Evolutionary conservation across 2,329 filamentous ascomycete genomes (phyloP).

Genomic region (Cercospora zeae-maydis): DNA sequence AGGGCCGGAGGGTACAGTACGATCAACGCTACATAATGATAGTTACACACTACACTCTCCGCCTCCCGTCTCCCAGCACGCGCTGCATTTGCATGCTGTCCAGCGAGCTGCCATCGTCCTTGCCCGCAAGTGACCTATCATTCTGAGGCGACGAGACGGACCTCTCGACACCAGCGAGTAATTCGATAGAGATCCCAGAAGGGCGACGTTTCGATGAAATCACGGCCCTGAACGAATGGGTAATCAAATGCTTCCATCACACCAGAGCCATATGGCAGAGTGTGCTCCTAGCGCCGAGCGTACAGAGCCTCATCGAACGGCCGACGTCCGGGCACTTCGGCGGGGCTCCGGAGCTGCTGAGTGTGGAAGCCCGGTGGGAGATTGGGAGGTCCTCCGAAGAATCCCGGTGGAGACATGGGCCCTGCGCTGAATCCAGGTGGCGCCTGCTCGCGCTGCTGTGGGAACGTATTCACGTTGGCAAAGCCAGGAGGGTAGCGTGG

Average conservation of each 20-base stretch:
- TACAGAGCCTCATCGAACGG: conserved; percentile 4
- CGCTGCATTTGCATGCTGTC: background rate
- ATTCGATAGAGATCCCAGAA: background rate
- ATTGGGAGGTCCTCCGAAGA: conserved; percentile 8
- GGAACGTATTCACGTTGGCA: conserved; percentile 33
- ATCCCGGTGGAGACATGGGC: conserved; percentile 10
- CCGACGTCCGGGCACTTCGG: conserved; percentile 6
- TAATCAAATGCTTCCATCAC: background rate
- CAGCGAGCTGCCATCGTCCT: background rate
- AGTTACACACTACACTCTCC: background rate
- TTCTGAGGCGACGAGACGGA: background rate
- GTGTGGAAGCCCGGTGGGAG: conserved; percentile 8
- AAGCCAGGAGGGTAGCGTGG: conserved; percentile 35
- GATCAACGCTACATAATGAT: background rate
- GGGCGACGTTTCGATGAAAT: background rate
- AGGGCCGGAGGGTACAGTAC: too few species aligned
- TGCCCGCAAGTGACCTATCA: background rate
- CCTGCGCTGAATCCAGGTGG: conserved; percentile 8
- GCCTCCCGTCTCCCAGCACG: background rate
- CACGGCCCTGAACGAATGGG: background rate
- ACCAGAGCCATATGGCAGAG: background rate
- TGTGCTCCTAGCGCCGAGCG: conserved; percentile 5
- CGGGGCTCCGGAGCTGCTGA: conserved; percentile 6
- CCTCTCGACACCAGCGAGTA: background rate
- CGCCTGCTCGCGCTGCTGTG: conserved; percentile 12